Conservation (phyloP, 495 filamentous ascomycete species). For the Penicillium malachiteum region DNA sequence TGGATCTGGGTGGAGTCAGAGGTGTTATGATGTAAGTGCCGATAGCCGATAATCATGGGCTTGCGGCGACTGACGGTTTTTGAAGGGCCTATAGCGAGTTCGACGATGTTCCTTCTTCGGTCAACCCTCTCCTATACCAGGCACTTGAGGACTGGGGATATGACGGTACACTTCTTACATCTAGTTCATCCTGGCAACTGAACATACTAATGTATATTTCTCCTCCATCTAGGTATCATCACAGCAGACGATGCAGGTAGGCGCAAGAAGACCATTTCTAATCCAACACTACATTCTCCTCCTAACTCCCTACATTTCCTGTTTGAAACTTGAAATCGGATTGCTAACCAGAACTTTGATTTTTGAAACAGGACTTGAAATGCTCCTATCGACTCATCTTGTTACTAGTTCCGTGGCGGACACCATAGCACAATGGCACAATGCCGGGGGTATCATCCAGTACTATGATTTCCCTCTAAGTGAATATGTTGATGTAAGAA, state of each 20-base stretch:
- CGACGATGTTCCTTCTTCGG: conserved; percentile 11
- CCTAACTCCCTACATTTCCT: too few species aligned
- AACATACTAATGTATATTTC: neutral
- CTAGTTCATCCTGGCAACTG: neutral
- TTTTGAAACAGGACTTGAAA: neutral
- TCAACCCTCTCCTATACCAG: conserved; percentile 9
- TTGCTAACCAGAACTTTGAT: too few species aligned
- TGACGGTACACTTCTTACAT: conserved; percentile 2
- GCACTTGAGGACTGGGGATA: conserved; percentile 10
- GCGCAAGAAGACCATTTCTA: neutral
- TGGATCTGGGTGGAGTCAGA: conserved; percentile 11
- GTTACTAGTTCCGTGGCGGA: conserved; percentile 12
- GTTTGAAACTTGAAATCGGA: too few species aligned
- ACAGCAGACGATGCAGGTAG: conserved; percentile 10
- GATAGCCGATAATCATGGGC: neutral
- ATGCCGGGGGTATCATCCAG: conserved; percentile 10
- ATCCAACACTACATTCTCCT: too few species aligned
- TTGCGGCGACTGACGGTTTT: neutral
- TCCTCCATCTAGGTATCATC: neutral
- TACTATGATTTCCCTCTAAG: conserved; percentile 10
- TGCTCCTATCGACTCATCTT: conserved; percentile 7
- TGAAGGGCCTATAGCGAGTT: conserved; percentile 12
- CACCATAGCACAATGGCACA: conserved; percentile 12
- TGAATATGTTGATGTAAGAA: conserved; percentile 6
- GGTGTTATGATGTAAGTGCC: conserved; percentile 11